Conservation (phyloP, 2,329 filamentous ascomycete species). For the Microascus cirrosus region DNA sequence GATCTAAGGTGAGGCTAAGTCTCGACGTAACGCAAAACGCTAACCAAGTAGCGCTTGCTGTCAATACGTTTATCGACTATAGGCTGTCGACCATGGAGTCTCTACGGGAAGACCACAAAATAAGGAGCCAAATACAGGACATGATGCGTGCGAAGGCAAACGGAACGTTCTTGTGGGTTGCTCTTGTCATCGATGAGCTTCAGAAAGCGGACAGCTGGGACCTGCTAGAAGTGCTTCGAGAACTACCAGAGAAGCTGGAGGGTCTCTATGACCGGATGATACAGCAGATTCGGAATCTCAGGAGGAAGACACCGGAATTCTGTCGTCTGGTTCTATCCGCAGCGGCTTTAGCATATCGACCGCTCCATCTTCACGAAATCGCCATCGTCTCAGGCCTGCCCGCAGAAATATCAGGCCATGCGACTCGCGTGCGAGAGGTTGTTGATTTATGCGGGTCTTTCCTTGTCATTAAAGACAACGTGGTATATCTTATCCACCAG, state of each 20-base stretch:
- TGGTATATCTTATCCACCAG: slow-evolving; percentile 27
- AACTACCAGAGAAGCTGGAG: slow-evolving; percentile 22
- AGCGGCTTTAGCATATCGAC: slow-evolving; percentile 18
- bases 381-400: slow-evolving; percentile 10
- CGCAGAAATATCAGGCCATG: slow-evolving; percentile 7
- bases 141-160: slow-evolving; percentile 19
- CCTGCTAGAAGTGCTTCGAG: slow-evolving; percentile 8
- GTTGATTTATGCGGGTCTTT: slow-evolving; percentile 23
- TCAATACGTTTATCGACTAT: slow-evolving; percentile 20
- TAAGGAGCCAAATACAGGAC: slow-evolving; percentile 2
- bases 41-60: slow-evolving; percentile 18
- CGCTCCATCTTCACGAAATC: slow-evolving; percentile 24
- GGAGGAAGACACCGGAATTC: slow-evolving; percentile 13
- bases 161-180: slow-evolving; percentile 27
- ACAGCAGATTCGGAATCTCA: slow-evolving; percentile 14
- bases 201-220: slow-evolving; percentile 3
- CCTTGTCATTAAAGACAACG: slow-evolving; percentile 17
- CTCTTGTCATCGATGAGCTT: slow-evolving; percentile 9
- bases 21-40: slow-evolving; percentile 19
- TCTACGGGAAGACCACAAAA: background rate
- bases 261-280: slow-evolving; percentile 26
- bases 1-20: background rate
- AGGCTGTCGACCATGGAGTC: slow-evolving; percentile 16
- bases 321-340: slow-evolving; percentile 22
- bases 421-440: slow-evolving; percentile 12